phyloP scores from a whole-genome alignment of 2,329 filamentous ascomycete genomes.

The Phaeosphaeriaceae sp. region DNA sequence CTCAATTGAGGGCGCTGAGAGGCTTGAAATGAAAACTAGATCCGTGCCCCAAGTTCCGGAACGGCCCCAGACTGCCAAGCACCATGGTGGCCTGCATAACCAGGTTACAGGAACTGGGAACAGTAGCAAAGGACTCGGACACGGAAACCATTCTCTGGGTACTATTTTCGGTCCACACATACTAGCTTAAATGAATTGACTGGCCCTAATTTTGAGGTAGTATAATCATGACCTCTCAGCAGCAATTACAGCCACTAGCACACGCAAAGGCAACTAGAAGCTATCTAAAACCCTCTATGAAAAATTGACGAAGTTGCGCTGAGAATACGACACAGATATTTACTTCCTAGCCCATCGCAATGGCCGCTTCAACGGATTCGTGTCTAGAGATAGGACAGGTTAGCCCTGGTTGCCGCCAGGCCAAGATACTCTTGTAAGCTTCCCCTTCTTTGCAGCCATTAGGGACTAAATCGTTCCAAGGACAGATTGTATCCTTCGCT shows the following conservation, averaged over 20 bases:
- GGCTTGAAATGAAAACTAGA: too few relatives aligned
- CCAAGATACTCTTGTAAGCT: constrained; percentile 13
- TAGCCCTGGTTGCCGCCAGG: constrained; percentile 12
- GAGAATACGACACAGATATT: constrained; percentile 6
- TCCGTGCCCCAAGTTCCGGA: too few relatives aligned
- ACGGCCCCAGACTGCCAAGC: too few relatives aligned
- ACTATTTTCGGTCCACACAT: too few relatives aligned
- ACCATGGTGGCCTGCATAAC: too few relatives aligned
- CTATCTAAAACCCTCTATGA: background rate
- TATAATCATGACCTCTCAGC: constrained; percentile 6
- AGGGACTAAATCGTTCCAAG: constrained; percentile 5
- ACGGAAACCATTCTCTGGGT: too few relatives aligned
- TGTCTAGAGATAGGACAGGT: constrained; percentile 7
- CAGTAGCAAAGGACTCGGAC: too few relatives aligned
- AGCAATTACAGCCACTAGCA: constrained; percentile 4
- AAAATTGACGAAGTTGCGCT: constrained; percentile 12
- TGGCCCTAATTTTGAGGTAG: background rate
- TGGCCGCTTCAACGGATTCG: constrained; percentile 11
- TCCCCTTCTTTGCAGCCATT: background rate
- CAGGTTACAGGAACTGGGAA: too few relatives aligned
- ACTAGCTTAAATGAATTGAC: background rate
- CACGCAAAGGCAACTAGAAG: background rate
- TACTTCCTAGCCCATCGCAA: constrained; percentile 9
- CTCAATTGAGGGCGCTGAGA: too few relatives aligned
- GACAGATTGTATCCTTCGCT: constrained; percentile 2